A percentile compares a stretch with the other conserved stretches of the same genome.
phyloP scores from a whole-genome alignment of 164 flowering plant genomes.

The Euptelea pleiosperma region DNA sequence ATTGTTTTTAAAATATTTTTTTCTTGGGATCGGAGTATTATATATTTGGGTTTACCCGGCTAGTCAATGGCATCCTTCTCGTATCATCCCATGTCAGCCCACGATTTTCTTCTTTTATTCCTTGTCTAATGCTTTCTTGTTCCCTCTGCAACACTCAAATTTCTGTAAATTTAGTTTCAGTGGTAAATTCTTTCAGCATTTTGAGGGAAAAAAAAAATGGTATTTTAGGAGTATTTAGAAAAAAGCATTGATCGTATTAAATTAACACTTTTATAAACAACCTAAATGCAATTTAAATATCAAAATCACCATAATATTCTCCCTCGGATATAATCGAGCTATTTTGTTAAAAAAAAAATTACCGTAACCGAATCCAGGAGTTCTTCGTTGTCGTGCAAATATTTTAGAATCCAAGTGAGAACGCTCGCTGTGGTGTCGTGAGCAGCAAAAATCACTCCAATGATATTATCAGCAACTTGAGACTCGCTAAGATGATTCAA shows the following conservation, averaged over 20 bases:
- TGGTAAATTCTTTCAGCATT: too few species aligned
- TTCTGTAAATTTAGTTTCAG: too few species aligned
- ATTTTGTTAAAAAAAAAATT: slow-evolving; percentile 14
- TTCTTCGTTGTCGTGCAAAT: slow-evolving; percentile 53
- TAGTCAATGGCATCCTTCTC: slow-evolving; percentile 64
- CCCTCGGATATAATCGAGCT: too few species aligned
- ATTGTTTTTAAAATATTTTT: not conserved
- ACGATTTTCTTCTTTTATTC: slow-evolving; percentile 38
- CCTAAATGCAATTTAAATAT: too few species aligned
- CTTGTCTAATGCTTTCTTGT: slow-evolving; percentile 52
- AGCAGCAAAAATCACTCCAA: slow-evolving; percentile 91
- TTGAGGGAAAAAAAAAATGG: too few species aligned
- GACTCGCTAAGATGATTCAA: slow-evolving; percentile 45
- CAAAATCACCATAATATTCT: too few species aligned
- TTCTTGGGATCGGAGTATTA: not conserved
- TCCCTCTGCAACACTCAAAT: slow-evolving; percentile 49
- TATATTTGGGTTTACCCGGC: slow-evolving; percentile 38
- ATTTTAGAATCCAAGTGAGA: slow-evolving; percentile 82
- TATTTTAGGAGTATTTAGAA: too few species aligned
- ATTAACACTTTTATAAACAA: too few species aligned
- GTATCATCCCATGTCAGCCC: slow-evolving; percentile 78
- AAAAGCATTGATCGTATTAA: too few species aligned
- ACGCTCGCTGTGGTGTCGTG: slow-evolving; percentile 91
- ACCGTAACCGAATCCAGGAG: slow-evolving; percentile 67
- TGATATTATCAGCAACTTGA: slow-evolving; percentile 79